phyloP scores from a whole-genome alignment of 441 rosid species.

The Sinapis alba region DNA sequence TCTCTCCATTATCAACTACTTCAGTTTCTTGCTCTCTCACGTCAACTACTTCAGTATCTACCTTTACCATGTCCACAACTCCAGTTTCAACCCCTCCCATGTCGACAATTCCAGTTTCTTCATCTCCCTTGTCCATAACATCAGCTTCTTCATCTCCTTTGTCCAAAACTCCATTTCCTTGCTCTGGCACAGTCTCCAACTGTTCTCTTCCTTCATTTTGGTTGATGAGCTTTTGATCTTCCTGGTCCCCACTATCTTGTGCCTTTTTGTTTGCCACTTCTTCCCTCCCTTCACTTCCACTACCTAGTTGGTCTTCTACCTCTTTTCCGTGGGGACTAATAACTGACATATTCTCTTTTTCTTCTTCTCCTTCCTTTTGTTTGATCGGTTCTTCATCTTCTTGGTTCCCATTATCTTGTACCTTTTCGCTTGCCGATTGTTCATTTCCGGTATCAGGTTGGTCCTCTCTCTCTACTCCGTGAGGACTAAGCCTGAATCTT shows the following conservation, averaged over 20 bases:
- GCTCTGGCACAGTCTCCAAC: constrained; percentile 37
- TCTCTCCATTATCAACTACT: constrained; percentile 7
- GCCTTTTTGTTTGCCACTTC: constrained; percentile 1
- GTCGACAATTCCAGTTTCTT: background rate
- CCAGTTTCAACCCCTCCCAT: constrained; percentile 5
- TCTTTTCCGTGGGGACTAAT: constrained; percentile 12
- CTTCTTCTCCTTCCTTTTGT: constrained; percentile 36
- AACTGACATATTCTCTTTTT: constrained; percentile 35
- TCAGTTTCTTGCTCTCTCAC: background rate
- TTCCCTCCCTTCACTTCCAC: constrained; percentile 10
- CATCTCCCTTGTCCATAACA: constrained; percentile 44
- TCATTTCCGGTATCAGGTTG: constrained; percentile 3
- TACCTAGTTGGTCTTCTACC: constrained; percentile 1
- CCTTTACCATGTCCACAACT: background rate
- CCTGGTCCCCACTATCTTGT: background rate
- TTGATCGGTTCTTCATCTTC: constrained; percentile 6
- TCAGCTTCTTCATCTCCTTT: constrained; percentile 53
- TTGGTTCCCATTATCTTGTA: constrained; percentile 13
- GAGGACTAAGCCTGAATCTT: constrained; percentile 5
- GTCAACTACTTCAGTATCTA: constrained; percentile 7
- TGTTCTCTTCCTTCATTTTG: constrained; percentile 31
- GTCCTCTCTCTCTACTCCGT: constrained; percentile 5
- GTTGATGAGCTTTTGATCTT: constrained; percentile 2
- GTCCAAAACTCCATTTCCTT: constrained; percentile 56
- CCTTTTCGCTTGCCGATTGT: constrained; percentile 3